These are phyloP conservation scores for Candida sp. DNA, from an alignment of 1,139 yeast genomes.

Conservation along the genomic window DNA sequence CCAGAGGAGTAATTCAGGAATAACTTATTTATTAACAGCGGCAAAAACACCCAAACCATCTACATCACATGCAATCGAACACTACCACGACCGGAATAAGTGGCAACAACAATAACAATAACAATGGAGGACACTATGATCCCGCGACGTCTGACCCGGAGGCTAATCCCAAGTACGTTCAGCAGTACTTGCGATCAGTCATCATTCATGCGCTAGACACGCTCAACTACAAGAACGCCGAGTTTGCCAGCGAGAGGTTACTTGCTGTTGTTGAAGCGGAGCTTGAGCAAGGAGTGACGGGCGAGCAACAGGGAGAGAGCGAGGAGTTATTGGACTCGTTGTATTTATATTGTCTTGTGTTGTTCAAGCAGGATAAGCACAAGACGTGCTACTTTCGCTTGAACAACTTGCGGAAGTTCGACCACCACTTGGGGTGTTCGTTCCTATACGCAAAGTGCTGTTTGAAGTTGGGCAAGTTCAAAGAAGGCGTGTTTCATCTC, in stretches of 20 bases:
- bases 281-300: neutral
- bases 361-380: conserved; percentile 56
- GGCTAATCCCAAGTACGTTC: conserved; percentile 15
- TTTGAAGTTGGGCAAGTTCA: conserved; percentile 54
- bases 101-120: neutral
- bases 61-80: neutral
- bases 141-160: neutral
- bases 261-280: conserved; percentile 48
- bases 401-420: conserved; percentile 42
- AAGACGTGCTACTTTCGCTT: conserved; percentile 63
- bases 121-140: too few species aligned
- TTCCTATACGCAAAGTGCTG: conserved; percentile 74
- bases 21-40: neutral
- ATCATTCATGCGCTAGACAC: conserved; percentile 75
- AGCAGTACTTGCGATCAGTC: conserved; percentile 55
- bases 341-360: conserved; percentile 67
- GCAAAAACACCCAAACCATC: neutral
- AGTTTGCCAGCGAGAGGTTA: conserved; percentile 79
- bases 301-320: neutral
- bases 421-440: conserved; percentile 69
- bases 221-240: conserved; percentile 73
- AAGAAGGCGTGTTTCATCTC: conserved; percentile 69
- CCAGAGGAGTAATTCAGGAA: neutral
- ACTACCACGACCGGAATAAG: neutral
- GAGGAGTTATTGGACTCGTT: conserved; percentile 54